Evolutionary conservation across 2,329 filamentous ascomycete species (phyloP).

Genomic region (Diplodia scrobiculata): DNA sequence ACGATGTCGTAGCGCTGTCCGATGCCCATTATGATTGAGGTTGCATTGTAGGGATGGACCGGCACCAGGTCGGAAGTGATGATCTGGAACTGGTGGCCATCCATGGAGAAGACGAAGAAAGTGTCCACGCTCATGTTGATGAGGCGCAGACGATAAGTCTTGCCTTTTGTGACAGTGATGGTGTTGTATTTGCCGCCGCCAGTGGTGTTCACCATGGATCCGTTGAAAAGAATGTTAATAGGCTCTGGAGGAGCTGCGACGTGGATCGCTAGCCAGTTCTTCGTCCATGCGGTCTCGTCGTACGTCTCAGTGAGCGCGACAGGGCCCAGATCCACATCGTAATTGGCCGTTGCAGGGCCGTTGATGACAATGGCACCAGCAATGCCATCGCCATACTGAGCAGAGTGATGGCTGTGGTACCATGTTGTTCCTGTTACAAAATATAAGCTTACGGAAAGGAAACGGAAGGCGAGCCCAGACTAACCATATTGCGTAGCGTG

Average conservation of each 20-base stretch:
- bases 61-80: constrained; percentile 51
- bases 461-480: constrained; percentile 25
- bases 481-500: constrained; percentile 49
- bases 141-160: constrained; percentile 60
- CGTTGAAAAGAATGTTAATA: constrained; percentile 57
- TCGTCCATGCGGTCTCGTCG: constrained; percentile 32
- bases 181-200: constrained; percentile 43
- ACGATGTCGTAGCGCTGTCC: constrained; percentile 48
- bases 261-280: constrained; percentile 36
- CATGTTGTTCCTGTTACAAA: constrained; percentile 31
- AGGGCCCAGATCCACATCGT: constrained; percentile 46
- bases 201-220: constrained; percentile 56
- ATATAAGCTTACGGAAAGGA: background rate
- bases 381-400: constrained; percentile 44
- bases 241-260: constrained; percentile 40
- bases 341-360: constrained; percentile 44
- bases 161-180: constrained; percentile 49
- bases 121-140: constrained; percentile 55
- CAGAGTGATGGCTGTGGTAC: constrained; percentile 40
- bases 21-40: constrained; percentile 40
- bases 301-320: constrained; percentile 48
- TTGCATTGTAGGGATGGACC: constrained; percentile 43
- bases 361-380: constrained; percentile 46
- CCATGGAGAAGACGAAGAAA: constrained; percentile 41
- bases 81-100: constrained; percentile 49